Percentiles rank a stretch among this genome's conserved stretches.
phyloP scores from a whole-genome alignment of 352 stramenopile species.

The Blastocystis sp. region DNA sequence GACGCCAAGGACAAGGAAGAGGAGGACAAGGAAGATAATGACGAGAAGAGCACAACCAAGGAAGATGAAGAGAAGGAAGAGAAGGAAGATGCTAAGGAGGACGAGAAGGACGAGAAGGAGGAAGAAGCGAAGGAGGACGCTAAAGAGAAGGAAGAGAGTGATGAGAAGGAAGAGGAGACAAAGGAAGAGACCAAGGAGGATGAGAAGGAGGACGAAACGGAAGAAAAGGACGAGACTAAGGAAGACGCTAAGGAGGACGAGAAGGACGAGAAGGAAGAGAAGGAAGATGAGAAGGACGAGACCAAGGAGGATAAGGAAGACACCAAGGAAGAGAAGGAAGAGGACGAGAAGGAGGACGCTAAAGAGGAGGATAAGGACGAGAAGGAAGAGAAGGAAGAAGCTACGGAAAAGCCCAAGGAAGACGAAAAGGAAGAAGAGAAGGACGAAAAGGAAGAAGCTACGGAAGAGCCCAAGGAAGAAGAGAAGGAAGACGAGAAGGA shows the following conservation, averaged over 20 bases:
- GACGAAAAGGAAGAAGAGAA: conserved; percentile 18
- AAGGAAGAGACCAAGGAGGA: neutral
- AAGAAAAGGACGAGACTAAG: neutral
- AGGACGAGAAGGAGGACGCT: conserved; percentile 4
- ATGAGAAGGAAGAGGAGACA: neutral
- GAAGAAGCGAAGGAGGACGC: neutral
- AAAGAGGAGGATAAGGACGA: neutral
- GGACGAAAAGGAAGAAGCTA: conserved; percentile 5
- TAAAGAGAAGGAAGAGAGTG: neutral
- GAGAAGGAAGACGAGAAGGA: conserved; percentile 39
- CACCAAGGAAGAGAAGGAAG: neutral
- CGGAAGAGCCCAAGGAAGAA: neutral
- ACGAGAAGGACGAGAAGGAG: neutral
- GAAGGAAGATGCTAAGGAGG: neutral
- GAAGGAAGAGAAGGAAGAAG: conserved; percentile 6
- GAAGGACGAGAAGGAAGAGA: conserved; percentile 4
- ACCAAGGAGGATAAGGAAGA: neutral
- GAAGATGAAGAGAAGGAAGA: neutral
- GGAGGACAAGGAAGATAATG: neutral
- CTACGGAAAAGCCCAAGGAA: neutral
- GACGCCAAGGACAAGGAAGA: neutral
- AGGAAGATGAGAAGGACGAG: neutral
- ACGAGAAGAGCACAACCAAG: too few relatives aligned
- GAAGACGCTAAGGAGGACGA: conserved; percentile 7
- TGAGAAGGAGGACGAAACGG: neutral